A percentile compares a stretch with the other conserved stretches of the same genome.
These are phyloP conservation scores for Chondrostereum purpureum DNA, from an alignment of 1,284 basidiomycete genomes.

Conservation along the genomic window DNA sequence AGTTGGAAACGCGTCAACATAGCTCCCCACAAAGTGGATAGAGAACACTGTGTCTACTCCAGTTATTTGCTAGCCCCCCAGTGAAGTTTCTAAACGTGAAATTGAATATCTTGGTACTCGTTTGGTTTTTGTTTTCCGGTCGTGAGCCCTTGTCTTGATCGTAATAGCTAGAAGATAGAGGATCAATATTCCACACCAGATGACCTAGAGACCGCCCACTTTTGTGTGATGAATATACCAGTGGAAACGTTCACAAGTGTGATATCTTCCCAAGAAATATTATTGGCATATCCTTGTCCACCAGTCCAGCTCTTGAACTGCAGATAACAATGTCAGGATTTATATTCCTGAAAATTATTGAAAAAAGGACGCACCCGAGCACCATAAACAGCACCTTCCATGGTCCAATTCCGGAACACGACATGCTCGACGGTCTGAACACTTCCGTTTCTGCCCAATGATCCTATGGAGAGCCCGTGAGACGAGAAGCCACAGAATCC, in stretches of 20 bases:
- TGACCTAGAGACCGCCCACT: slow-evolving; percentile 21
- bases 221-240: slow-evolving; percentile 41
- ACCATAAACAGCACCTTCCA: slow-evolving; percentile 41
- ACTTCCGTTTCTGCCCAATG: slow-evolving; percentile 34
- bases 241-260: slow-evolving; percentile 34
- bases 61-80: slow-evolving; percentile 33
- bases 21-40: neutral
- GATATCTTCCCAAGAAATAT: slow-evolving; percentile 42
- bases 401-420: slow-evolving; percentile 38
- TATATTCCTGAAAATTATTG: neutral
- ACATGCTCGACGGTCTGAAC: slow-evolving; percentile 32
- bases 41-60: slow-evolving; percentile 22
- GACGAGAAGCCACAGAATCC: slow-evolving; percentile 40
- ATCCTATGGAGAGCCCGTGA: slow-evolving; percentile 41
- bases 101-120: slow-evolving; percentile 30
- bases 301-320: slow-evolving; percentile 41
- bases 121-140: slow-evolving; percentile 27
- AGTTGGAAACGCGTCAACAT: neutral
- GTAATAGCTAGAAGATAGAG: slow-evolving; percentile 24
- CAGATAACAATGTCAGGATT: neutral
- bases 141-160: slow-evolving; percentile 31
- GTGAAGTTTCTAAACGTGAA: slow-evolving; percentile 34
- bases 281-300: slow-evolving; percentile 37
- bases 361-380: slow-evolving; percentile 26
- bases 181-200: neutral